A percentile compares a stretch with the other conserved stretches of the same genome.
Evolutionary conservation across 2,329 filamentous ascomycete genomes (phyloP).

Genomic region (Fusarium hainanense): DNA sequence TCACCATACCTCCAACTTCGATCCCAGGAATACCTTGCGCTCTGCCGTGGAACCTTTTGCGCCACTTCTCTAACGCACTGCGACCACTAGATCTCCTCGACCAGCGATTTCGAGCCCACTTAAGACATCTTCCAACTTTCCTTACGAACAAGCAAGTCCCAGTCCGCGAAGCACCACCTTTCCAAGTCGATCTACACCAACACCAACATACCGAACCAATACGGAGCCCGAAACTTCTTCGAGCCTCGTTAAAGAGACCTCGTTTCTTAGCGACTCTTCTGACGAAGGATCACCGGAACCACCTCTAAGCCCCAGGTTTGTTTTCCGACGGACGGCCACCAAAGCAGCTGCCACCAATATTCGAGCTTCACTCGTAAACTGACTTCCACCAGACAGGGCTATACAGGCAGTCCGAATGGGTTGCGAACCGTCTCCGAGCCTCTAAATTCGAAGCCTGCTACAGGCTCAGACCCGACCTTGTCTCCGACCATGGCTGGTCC

Average conservation of each 20-base stretch:
- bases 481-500: slow-evolving; percentile 61
- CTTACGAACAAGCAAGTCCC: slow-evolving; percentile 57
- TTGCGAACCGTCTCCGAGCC: slow-evolving; percentile 58
- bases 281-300: slow-evolving; percentile 50
- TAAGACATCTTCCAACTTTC: slow-evolving; percentile 56
- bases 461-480: slow-evolving; percentile 53
- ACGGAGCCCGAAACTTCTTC: slow-evolving; percentile 28
- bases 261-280: slow-evolving; percentile 54
- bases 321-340: slow-evolving; percentile 22
- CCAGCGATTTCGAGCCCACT: slow-evolving; percentile 63
- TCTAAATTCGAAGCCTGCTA: slow-evolving; percentile 56
- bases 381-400: slow-evolving; percentile 43
- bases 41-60: slow-evolving; percentile 44
- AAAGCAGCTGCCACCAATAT: slow-evolving; percentile 1
- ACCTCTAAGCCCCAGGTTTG: slow-evolving; percentile 50
- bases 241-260: slow-evolving; percentile 41
- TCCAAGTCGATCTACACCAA: slow-evolving; percentile 45
- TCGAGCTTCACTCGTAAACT: slow-evolving; percentile 5
- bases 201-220: slow-evolving; percentile 32
- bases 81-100: slow-evolving; percentile 58
- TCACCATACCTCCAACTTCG: slow-evolving; percentile 38
- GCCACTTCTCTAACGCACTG: slow-evolving; percentile 28
- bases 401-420: slow-evolving; percentile 59
- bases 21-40: slow-evolving; percentile 30
- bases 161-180: slow-evolving; percentile 49